Conservation (phyloP, 805 yeast species). For the Candida boleticola region DNA sequence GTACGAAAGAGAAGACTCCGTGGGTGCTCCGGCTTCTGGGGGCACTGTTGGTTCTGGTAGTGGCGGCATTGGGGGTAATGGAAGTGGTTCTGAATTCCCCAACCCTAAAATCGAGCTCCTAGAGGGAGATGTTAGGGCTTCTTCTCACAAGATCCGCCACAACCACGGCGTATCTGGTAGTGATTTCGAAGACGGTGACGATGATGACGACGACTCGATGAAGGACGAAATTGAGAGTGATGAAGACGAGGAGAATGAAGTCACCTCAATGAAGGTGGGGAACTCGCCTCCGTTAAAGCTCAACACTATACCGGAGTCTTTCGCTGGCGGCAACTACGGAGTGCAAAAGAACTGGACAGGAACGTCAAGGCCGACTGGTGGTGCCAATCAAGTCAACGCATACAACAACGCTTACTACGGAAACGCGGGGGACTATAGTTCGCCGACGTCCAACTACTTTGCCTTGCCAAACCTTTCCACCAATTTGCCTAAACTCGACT, state of each 20-base stretch:
- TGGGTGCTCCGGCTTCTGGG: too few relatives aligned
- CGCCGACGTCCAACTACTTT: slow-evolving; percentile 12
- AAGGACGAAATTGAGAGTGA: slow-evolving; percentile 25
- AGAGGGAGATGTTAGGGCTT: too few relatives aligned
- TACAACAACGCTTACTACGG: too few relatives aligned
- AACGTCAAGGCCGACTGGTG: too few relatives aligned
- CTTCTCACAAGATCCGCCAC: too few relatives aligned
- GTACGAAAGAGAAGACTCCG: slow-evolving; percentile 5
- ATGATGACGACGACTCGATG: slow-evolving; percentile 11
- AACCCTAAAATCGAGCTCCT: too few relatives aligned
- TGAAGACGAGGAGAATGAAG: slow-evolving; percentile 32
- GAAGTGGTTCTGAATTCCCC: slow-evolving; percentile 20
- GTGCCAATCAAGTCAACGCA: not conserved
- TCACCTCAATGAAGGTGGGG: slow-evolving; percentile 6
- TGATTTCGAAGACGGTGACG: slow-evolving; percentile 9
- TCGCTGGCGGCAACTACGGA: too few relatives aligned
- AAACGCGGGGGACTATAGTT: slow-evolving; percentile 13
- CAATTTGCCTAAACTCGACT: slow-evolving; percentile 14
- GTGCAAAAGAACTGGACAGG: too few relatives aligned
- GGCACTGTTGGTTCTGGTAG: not conserved
- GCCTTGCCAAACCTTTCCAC: slow-evolving; percentile 5
- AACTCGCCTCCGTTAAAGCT: slow-evolving; percentile 26
- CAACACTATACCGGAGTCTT: slow-evolving; percentile 21
- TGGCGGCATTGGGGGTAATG: not conserved
- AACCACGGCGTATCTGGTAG: too few relatives aligned